Evolutionary conservation across 2,329 filamentous ascomycete genomes (phyloP), one percentile per base, ranked within the genome.

Genomic region (Xylariaceae sp.): DNA sequence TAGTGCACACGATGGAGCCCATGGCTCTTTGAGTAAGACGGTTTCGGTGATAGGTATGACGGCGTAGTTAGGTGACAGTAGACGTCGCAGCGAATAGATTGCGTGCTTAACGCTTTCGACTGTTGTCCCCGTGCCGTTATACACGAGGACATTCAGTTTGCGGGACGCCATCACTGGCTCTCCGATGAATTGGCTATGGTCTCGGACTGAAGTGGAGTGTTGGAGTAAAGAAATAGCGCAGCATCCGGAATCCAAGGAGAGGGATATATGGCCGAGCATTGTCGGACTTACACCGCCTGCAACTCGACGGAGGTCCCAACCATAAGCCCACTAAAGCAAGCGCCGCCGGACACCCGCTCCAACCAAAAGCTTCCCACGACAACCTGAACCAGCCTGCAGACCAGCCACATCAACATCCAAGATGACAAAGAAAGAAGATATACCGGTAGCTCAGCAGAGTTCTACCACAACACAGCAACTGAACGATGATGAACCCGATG

Each of bases 81-180:
- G 84, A 33, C 91, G 87, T 58, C 92, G 90, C 16, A 99, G 84
- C 19, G 92, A 89, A 78, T 90, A 92, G 59, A 96, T 83, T 74
- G 91, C 94, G 73, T 98, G 94, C 44, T 90, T 87, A 60, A 98
- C 91, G 14, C 93, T 96, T 71, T 95, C 91, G 49, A 90, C 81
- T 8, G 93, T 96, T 39, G 90, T 91, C 62, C 95, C 95, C 70
- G 88, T 85, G 67, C 94, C 93, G 92, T 92, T 90, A 71, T 98
- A 98, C 49, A 99, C 91, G 64, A 98, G 83, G 54, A 99, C 88
- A 73, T 99, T 98, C 78, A 97, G 83, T 71, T 86, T 88, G 70
- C 85, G 86, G 24, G 82, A 76, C 7, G 85, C 78, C 87, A 94
- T 91, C 6, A 31, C 53, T 50, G 48, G 37, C 34, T 28, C 34